Conservation (phyloP, 768 basidiomycete species). For the Phlebiopsis flavidoalba region DNA sequence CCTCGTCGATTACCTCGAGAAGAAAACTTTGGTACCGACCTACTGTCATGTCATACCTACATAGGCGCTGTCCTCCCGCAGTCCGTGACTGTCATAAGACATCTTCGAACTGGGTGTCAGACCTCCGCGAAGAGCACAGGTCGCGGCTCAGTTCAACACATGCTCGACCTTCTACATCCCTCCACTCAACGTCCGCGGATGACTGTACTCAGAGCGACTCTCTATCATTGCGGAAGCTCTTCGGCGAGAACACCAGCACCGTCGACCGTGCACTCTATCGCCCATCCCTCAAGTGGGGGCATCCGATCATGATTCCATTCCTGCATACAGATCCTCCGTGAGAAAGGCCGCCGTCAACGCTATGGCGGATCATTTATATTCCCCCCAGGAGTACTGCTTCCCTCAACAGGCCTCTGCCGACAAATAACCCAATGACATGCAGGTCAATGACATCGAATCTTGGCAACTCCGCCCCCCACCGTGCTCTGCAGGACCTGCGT, state of each 20-base stretch:
- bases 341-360: background rate
- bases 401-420: background rate
- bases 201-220: background rate
- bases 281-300: background rate
- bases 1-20: background rate
- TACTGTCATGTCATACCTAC: background rate
- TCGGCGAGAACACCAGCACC: background rate
- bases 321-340: background rate
- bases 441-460: too few relatives aligned
- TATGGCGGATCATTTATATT: background rate
- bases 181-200: background rate
- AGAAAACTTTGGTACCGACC: background rate
- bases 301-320: background rate
- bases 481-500: fast-evolving
- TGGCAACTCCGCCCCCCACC: too few relatives aligned
- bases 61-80: background rate
- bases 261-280: background rate
- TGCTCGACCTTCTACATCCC: background rate
- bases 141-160: background rate
- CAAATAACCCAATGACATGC: too few relatives aligned
- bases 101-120: background rate
- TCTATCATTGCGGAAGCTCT: background rate
- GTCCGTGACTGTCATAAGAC: background rate
- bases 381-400: background rate
- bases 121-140: background rate